Conservation (phyloP, 139 green algal genomes). For the Edaphochlamys debaryana region DNA sequence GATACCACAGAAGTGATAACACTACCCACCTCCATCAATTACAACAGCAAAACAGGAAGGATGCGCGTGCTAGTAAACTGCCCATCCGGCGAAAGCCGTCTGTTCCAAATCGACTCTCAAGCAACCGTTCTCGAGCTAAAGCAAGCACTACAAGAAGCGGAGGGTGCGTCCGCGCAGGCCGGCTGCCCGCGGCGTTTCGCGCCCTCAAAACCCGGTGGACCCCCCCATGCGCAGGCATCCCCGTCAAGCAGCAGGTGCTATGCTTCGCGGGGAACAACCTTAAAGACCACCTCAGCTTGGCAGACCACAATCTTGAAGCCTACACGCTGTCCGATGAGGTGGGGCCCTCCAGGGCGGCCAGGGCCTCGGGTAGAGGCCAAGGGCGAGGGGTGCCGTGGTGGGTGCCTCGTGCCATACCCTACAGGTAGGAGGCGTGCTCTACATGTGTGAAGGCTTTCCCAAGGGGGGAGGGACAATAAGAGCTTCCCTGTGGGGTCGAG, state of each 20-base stretch:
- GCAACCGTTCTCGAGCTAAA: slow-evolving; percentile 56
- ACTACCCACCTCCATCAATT: no score
- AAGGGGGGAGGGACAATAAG: no score
- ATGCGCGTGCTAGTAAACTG: slow-evolving; percentile 61
- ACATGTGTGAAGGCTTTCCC: no score
- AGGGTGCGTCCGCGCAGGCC: slow-evolving; percentile 26
- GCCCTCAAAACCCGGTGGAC: no score
- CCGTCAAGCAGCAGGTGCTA: slow-evolving; percentile 56
- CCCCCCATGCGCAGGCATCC: slow-evolving; percentile 45
- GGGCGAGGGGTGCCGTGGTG: no score
- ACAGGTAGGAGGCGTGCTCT: no score
- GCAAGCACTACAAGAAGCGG: slow-evolving; percentile 38
- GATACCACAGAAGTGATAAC: no score
- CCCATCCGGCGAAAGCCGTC: slow-evolving; percentile 54
- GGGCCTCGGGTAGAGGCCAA: no score
- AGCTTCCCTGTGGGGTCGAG: no score
- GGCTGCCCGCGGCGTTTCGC: no score
- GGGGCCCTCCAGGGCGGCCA: background rate
- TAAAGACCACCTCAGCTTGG: slow-evolving; percentile 55
- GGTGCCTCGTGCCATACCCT: no score
- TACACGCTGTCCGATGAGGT: slow-evolving; percentile 63
- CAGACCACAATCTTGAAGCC: slow-evolving; percentile 52
- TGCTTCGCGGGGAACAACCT: slow-evolving; percentile 58
- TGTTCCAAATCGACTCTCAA: slow-evolving; percentile 51
- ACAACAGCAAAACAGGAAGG: background rate